phyloP scores from a whole-genome alignment of 2,329 filamentous ascomycete genomes.

The Emericellopsis atlantica region DNA sequence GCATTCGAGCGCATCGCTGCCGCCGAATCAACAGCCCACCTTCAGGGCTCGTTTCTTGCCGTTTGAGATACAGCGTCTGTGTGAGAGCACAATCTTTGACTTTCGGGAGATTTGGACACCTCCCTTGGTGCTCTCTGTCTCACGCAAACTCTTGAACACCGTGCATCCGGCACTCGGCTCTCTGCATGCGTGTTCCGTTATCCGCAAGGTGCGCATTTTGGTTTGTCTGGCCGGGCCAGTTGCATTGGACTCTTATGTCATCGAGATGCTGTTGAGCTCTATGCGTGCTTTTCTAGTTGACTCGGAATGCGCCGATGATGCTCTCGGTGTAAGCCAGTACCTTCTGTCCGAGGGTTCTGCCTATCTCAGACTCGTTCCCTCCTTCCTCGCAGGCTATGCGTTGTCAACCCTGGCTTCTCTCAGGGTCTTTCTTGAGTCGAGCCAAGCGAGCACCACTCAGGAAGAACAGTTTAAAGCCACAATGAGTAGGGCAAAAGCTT shows the following conservation, averaged over 20 bases:
- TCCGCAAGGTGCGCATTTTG: slow-evolving; percentile 75
- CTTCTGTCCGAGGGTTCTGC: slow-evolving; percentile 55
- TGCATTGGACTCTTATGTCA: slow-evolving; percentile 65
- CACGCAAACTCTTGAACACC: slow-evolving; percentile 66
- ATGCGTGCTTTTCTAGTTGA: slow-evolving; percentile 70
- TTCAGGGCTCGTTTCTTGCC: slow-evolving; percentile 70
- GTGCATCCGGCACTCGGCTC: slow-evolving; percentile 77
- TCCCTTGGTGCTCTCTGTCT: slow-evolving; percentile 58
- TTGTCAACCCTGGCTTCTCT: slow-evolving; percentile 72
- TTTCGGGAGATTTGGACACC: slow-evolving; percentile 60
- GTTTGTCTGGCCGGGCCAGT: slow-evolving; percentile 64
- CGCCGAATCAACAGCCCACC: slow-evolving; percentile 72
- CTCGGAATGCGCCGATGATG: slow-evolving; percentile 80
- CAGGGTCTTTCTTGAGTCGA: slow-evolving; percentile 60
- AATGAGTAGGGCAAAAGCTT: slow-evolving; percentile 60
- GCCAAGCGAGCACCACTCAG: slow-evolving; percentile 69
- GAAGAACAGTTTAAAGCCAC: slow-evolving; percentile 72
- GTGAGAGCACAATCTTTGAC: slow-evolving; percentile 55
- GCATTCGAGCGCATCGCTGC: slow-evolving; percentile 51
- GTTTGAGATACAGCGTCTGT: slow-evolving; percentile 67
- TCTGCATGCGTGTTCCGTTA: slow-evolving; percentile 71
- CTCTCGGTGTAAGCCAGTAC: slow-evolving; percentile 76
- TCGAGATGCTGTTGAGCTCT: slow-evolving; percentile 82
- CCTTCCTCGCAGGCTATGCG: slow-evolving; percentile 70
- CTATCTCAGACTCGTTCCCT: slow-evolving; percentile 53